Conservation (phyloP, 1,139 yeast species). For the Trichomonascaceae sp. region DNA sequence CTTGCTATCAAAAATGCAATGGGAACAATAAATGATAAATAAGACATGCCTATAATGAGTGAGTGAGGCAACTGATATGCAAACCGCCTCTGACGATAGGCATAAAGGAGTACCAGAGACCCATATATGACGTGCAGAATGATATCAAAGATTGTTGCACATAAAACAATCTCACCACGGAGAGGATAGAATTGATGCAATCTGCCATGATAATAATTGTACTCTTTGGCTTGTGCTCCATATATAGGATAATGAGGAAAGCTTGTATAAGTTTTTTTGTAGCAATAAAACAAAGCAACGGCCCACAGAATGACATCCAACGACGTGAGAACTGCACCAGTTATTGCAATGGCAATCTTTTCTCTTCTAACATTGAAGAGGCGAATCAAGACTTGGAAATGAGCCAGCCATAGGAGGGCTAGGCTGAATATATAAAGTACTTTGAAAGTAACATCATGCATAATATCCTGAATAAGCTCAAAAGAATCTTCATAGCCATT, state of each 20-base stretch:
- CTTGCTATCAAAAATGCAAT: conserved; percentile 64
- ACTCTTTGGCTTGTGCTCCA: not conserved
- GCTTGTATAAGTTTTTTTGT: not conserved
- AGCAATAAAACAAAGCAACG: conserved; percentile 4
- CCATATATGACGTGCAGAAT: conserved; percentile 70
- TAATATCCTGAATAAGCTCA: conserved; percentile 44
- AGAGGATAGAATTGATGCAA: conserved; percentile 5
- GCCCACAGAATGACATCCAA: conserved; percentile 26
- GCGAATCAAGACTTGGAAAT: conserved; percentile 70
- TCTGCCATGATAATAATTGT: not conserved
- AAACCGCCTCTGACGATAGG: conserved; percentile 49
- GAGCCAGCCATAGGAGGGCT: conserved; percentile 62
- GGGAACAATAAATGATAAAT: conserved; percentile 56
- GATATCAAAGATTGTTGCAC: conserved; percentile 68
- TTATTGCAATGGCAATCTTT: conserved; percentile 52
- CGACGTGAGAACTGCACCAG: conserved; percentile 54
- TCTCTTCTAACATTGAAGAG: conserved; percentile 65
- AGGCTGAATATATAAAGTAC: conserved; percentile 60
- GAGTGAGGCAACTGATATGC: conserved; percentile 48
- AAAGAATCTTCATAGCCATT: conserved; percentile 52
- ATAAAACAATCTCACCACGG: conserved; percentile 36
- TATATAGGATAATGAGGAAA: not conserved
- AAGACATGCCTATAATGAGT: conserved; percentile 53
- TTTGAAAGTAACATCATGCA: conserved; percentile 45
- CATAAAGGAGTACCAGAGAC: conserved; percentile 55